Base-by-base conservation (phyloP, 140 eudicot genomes). In the Oenanthe javanica region DNA sequence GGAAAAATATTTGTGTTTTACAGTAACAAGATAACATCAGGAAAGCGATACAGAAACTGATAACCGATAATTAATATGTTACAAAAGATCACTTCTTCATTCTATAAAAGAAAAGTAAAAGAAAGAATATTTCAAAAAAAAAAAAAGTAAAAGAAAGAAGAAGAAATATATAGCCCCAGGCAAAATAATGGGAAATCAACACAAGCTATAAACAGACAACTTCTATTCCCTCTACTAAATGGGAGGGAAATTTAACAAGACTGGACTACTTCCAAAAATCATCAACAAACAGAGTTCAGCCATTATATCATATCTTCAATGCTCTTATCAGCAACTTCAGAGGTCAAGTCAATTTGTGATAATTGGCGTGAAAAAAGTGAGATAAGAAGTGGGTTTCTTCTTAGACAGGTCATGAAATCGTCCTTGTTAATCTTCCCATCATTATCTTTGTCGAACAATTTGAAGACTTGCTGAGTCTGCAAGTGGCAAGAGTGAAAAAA, bases 361-460 rank as follows among this genome's bases (percentile, higher is more conserved):
- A 91, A 84, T 63, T 57, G 88, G 57, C 87, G 83, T 18, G 93
- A 82, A 78, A 95, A 95, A 61, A 95, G 89, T 71, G 93, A 93
- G 4, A 91, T 86, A 38, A 95, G 95, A 86, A 91, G 80, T 15
- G 99, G 99, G 72, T 95, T 81, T 81, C 85, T 88, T 87, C 89
- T 87, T 80, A 95, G 86, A 78, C 96, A 92, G 59, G 81, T 80
- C 46, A 87, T 16, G 48, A 92, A 95, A 82, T 95, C 99, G 14
- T 85, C 87, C 81, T 88, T 90, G 89, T 96, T 90, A 78, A 95
- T 85, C 77, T 31, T 92, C 70, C 92, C 91, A 72, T 91, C 97
- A 57, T 82, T 52, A 46, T 95, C 93, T 52, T 42, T 83, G 72
- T 95, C 99, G 76, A 95, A 95, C 46, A 92, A 81, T 74, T 50